phyloP scores from a whole-genome alignment of 805 yeast genomes.

The Saccharomyces jurei region DNA sequence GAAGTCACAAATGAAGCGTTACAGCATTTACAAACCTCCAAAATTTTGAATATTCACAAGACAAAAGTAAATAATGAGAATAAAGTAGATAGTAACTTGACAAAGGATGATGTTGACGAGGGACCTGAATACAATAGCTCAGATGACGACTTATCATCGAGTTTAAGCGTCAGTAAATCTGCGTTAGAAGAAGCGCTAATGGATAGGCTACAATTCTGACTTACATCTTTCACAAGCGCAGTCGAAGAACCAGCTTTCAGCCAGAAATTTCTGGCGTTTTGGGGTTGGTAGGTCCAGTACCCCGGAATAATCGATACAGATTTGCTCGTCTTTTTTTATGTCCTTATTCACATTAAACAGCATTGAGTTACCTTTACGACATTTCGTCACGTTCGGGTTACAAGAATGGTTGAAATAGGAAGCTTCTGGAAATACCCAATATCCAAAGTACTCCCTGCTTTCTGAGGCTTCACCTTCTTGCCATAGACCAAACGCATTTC shows the following conservation, averaged over 20 bases:
- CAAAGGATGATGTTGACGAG: constrained; percentile 1
- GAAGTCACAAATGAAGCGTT: not conserved
- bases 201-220: constrained; percentile 28
- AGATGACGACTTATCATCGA: constrained; percentile 32
- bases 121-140: constrained; percentile 3
- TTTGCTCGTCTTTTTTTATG: constrained; percentile 39
- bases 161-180: constrained; percentile 33
- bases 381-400: constrained; percentile 44
- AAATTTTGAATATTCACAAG: constrained; percentile 13
- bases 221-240: constrained; percentile 46
- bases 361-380: constrained; percentile 32
- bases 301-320: constrained; percentile 57
- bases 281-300: constrained; percentile 33
- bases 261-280: constrained; percentile 37
- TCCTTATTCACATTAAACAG: constrained; percentile 36
- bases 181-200: constrained; percentile 37
- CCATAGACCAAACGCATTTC: constrained; percentile 68
- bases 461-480: constrained; percentile 37
- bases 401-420: constrained; percentile 67
- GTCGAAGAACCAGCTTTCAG: constrained; percentile 50
- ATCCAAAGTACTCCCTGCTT: constrained; percentile 49
- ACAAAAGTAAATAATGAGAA: constrained; percentile 3
- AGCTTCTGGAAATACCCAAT: constrained; percentile 51
- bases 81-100: not conserved
- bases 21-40: constrained; percentile 19